A percentile compares a stretch with the other conserved stretches of the same genome.
These are phyloP conservation scores for Chytriomyces sp. DNA, from an alignment of 192 early-diverging fungal genomes.

Conservation along the genomic window DNA sequence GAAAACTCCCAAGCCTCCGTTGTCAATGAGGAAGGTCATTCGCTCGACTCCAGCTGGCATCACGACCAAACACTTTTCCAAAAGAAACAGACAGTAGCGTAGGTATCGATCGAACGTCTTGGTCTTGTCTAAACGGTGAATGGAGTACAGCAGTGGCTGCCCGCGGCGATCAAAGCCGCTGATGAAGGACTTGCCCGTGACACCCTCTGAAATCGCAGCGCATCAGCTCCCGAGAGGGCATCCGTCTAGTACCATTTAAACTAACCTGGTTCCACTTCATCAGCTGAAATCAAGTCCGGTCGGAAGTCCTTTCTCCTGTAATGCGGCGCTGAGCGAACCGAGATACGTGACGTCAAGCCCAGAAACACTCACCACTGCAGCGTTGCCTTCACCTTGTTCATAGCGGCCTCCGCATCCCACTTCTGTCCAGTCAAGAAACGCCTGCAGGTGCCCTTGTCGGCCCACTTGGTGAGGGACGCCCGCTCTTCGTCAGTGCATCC, in stretches of 20 bases:
- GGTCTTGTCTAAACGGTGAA: conserved; percentile 76
- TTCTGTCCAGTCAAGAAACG: conserved; percentile 2
- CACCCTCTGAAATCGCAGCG: too few relatives aligned
- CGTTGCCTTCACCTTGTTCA: neutral
- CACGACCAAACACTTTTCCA: conserved; percentile 71
- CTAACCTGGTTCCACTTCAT: conserved; percentile 68
- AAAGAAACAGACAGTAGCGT: conserved; percentile 77
- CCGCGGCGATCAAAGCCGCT: conserved; percentile 59
- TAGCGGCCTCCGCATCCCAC: conserved; percentile 8
- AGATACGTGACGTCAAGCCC: neutral
- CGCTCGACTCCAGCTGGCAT: conserved; percentile 73
- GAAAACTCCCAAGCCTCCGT: conserved; percentile 70
- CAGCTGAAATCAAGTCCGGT: conserved; percentile 67
- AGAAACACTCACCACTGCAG: conserved; percentile 2
- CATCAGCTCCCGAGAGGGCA: too few relatives aligned
- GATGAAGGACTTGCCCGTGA: conserved; percentile 81
- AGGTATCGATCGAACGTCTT: conserved; percentile 69
- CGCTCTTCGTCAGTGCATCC: neutral
- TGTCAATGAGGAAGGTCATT: conserved; percentile 81
- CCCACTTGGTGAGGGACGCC: neutral
- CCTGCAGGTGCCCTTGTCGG: neutral
- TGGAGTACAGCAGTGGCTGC: conserved; percentile 41
- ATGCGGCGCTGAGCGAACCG: neutral
- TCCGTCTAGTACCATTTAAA: too few relatives aligned
- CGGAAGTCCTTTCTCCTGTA: conserved; percentile 69